Base-by-base conservation (phyloP, 2,329 filamentous ascomycete genomes). In the Hawksworthiomyces lignivorus region DNA sequence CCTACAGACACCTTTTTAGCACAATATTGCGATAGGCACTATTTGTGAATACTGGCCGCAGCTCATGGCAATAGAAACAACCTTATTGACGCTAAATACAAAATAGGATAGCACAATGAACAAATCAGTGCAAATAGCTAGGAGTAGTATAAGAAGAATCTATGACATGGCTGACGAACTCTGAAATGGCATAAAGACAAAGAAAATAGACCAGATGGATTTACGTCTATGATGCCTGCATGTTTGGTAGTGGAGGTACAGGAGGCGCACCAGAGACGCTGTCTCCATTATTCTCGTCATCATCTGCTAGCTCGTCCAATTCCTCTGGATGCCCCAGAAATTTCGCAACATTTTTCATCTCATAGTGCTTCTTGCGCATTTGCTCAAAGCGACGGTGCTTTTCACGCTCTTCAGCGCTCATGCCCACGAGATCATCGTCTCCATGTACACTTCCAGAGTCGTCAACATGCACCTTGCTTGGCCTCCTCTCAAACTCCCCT, bases 361-460 rank as follows among this genome's bases (percentile, higher is more conserved):
- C 92, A 64, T 98, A 98, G 64, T 98, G 92, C 69, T 82, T 90
- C 80, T 92, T 96, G 57, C 92, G 78, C 70, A 87, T 74, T 66
- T 86, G 73, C 67, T 96, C 89, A 61, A 98, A 98, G 59, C 84
- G 80, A 58, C 75, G 78, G 64, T 98, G 92, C 71, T 97, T 96
- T 68, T 92, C 87, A 48, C 71, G 72, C 60, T 94, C 89, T 61
- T 95, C 87, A 31, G 73, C 64, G 44, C 68, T 77, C 56, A 80
- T 61, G 27, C 73, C 74, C 18, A 65, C 59, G 55, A 68, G 50
- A 33, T 79, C 74, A 41, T 75, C 73, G 54, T 80, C 75, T 63
- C 63, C 62, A 53, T 77, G 72, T 50, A 71, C 72, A 58, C 67
- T 69, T n/a, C 60, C 63, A 32, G 62, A 57, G 39, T 73, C 69